A percentile compares a stretch with the other conserved stretches of the same genome.
phyloP scores from a whole-genome alignment of 306 rosid species.

The Sphenostylis stenocarpa region DNA sequence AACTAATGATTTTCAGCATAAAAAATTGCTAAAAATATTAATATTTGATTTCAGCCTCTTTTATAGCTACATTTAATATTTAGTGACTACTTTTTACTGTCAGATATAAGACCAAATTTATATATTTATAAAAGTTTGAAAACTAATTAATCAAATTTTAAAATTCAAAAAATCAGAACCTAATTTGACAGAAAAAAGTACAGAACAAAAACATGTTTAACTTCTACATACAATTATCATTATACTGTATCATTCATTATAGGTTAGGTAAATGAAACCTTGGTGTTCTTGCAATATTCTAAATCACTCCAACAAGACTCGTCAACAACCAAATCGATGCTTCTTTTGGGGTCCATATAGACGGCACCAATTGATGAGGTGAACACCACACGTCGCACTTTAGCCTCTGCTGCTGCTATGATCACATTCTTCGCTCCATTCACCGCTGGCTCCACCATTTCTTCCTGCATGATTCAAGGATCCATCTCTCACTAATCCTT shows the following conservation, averaged over 20 bases:
- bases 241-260: background rate
- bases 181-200: no score
- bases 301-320: conserved; percentile 95
- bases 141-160: no score
- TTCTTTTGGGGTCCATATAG: conserved; percentile 79
- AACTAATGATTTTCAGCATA: no score
- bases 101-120: no score
- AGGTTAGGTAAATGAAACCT: conserved; percentile 37
- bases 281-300: conserved; percentile 85
- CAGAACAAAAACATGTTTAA: no score
- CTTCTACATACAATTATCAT: no score
- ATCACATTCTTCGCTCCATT: conserved; percentile 81
- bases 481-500: background rate
- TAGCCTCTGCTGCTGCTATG: conserved; percentile 67
- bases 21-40: no score
- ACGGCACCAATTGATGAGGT: conserved; percentile 94
- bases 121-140: no score
- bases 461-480: conserved; percentile 42
- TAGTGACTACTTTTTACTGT: no score
- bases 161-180: no score
- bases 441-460: conserved; percentile 86
- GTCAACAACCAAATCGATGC: conserved; percentile 69
- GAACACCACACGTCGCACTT: conserved; percentile 82
- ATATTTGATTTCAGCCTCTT: no score
- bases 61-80: no score